Percentiles rank a stretch among this genome's conserved stretches.
phyloP scores from a whole-genome alignment of 805 yeast species.

The Pichia californica region DNA sequence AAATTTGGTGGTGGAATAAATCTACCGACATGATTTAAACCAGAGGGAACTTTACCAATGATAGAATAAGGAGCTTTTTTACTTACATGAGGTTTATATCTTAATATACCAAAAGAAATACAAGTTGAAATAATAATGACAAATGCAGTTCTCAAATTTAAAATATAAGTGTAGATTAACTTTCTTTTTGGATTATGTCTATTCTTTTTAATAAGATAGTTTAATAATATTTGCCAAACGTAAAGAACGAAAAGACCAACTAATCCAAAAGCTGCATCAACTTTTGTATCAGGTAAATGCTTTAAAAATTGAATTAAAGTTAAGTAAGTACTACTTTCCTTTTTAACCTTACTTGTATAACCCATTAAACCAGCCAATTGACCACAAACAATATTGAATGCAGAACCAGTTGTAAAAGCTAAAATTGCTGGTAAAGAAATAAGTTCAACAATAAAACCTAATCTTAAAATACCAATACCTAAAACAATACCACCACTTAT shows the following conservation, averaged over 20 bases:
- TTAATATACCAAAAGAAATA: slow-evolving; percentile 70
- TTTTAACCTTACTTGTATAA: slow-evolving; percentile 38
- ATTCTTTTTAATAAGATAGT: slow-evolving; percentile 49
- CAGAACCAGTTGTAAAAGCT: slow-evolving; percentile 95
- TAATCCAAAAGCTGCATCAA: slow-evolving; percentile 88
- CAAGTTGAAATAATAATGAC: slow-evolving; percentile 77
- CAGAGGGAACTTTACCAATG: slow-evolving; percentile 76
- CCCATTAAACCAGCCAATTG: slow-evolving; percentile 89
- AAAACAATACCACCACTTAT: slow-evolving; percentile 81
- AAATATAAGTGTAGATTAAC: slow-evolving; percentile 54
- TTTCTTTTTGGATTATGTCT: slow-evolving; percentile 57
- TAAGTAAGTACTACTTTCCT: slow-evolving; percentile 53
- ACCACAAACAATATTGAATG: slow-evolving; percentile 73
- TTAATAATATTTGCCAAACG: slow-evolving; percentile 52
- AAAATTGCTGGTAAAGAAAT: slow-evolving; percentile 88
- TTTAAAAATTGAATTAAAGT: slow-evolving; percentile 70
- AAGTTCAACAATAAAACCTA: slow-evolving; percentile 84
- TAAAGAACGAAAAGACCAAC: slow-evolving; percentile 68
- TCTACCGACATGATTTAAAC: slow-evolving; percentile 70
- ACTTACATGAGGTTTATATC: slow-evolving; percentile 32
- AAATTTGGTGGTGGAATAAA: slow-evolving; percentile 59
- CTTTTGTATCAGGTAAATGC: slow-evolving; percentile 57
- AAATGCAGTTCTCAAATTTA: slow-evolving; percentile 75
- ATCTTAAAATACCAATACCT: slow-evolving; percentile 74
- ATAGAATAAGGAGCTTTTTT: slow-evolving; percentile 42